A percentile compares a stretch with the other conserved stretches of the same genome.
Conservation (phyloP, 2,329 filamentous ascomycete genomes). For the Trichoderma lentiforme region DNA sequence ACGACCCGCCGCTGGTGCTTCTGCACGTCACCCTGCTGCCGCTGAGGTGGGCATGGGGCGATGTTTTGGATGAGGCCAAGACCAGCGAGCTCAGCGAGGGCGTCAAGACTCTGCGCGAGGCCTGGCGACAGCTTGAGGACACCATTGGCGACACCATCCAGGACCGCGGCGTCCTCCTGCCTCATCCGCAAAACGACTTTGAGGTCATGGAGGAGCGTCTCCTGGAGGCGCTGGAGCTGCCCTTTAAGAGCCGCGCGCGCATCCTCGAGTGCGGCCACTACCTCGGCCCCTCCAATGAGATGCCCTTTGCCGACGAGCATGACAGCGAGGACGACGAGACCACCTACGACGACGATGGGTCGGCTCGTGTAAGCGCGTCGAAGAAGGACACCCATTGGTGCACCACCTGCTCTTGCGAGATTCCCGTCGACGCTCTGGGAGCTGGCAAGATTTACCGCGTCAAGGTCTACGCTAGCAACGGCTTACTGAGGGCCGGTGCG, state of each 20-base stretch:
- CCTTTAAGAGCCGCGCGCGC: conserved; percentile 59
- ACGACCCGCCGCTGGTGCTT: conserved; percentile 66
- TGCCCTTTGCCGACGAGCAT: conserved; percentile 41
- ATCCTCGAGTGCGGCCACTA: conserved; percentile 77
- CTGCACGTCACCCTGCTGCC: conserved; percentile 76
- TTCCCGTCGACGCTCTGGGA: conserved; percentile 52
- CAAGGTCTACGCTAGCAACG: conserved; percentile 92
- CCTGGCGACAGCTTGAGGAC: conserved; percentile 65
- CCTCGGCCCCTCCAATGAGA: conserved; percentile 56
- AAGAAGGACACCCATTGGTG: conserved; percentile 52
- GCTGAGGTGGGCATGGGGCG: conserved; percentile 62
- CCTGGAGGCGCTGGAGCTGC: conserved; percentile 70
- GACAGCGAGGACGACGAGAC: conserved; percentile 47
- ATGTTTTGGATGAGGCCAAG: conserved; percentile 47
- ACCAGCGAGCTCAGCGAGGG: conserved; percentile 43
- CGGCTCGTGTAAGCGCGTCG: conserved; percentile 24
- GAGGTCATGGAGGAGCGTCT: conserved; percentile 75
- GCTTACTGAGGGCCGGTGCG: conserved; percentile 84
- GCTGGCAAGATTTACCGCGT: conserved; percentile 64
- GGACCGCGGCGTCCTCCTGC: conserved; percentile 69
- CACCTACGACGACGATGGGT: conserved; percentile 32
- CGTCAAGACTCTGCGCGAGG: conserved; percentile 53
- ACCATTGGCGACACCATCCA: conserved; percentile 70
- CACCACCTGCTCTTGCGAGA: conserved; percentile 52
- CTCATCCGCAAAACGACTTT: conserved; percentile 77